Evolutionary conservation across 768 basidiomycete genomes (phyloP), one percentile per base, ranked within the genome.

Genomic region (Russula brevipes): DNA sequence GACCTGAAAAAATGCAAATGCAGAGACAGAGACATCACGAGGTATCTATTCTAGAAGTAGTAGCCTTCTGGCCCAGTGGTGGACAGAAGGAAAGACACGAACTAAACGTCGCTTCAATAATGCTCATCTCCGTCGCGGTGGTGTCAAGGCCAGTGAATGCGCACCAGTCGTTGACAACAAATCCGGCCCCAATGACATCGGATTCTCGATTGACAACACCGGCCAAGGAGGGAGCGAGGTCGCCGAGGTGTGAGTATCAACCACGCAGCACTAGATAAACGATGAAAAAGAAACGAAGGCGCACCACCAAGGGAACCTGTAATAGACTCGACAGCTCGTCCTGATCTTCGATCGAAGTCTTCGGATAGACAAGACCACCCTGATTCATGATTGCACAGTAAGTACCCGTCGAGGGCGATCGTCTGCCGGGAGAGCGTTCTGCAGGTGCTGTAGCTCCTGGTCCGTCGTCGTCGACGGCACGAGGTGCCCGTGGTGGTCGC

Each of bases 81-180:
- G 24, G 24, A 24, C 24, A 24, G 24, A 24, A 24, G 24, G 24
- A 24, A 24, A 24, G 24, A 24, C 24, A 24, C 24, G 24, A 24
- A 24, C 24, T 24, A 24, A 24, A 24, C 24, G 24, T 24, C 24
- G 24, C 24, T 24, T 24, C 24, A 1, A 24, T 24, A 24, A 24
- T 1, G 24, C 24, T 24, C 24, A 24, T 24, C 24, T 24, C 24
- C 24, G 24, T 24, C 24, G 16, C 97, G 19, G 97, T 99, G 64
- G 97, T 98, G 72, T 99, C 97, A 33, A 97, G 81, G 41, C 97
- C 97, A 19, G 94, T 94, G 76, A 98, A 98, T 10, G 97, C 97
- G 77, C 91, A 92, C 97, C 97, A 98, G 74, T 98, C 97, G 71
- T 99, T 99, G 61, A 98, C 97, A 60, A 99, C 94, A 41, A 98